phyloP scores from a whole-genome alignment of 176 grass and related monocot genomes.

The Thalia dealbata region DNA sequence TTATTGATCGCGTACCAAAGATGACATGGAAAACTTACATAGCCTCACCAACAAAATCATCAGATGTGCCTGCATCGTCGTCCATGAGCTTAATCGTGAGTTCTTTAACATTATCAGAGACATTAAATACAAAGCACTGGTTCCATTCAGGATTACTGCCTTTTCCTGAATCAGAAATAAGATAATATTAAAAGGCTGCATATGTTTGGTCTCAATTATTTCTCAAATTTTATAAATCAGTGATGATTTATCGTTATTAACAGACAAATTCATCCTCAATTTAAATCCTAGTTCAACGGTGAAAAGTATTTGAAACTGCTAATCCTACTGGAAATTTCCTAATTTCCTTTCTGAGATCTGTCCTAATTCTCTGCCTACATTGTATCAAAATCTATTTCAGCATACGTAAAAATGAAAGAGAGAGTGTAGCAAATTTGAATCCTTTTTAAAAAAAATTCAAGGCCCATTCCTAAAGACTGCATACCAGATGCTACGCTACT shows the following conservation, averaged over 20 bases:
- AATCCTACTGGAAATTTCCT: no score
- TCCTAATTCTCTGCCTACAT: no score
- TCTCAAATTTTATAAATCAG: no score
- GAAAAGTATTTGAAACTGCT: no score
- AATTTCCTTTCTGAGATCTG: no score
- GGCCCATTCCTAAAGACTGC: background rate
- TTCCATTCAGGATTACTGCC: constrained; percentile 88
- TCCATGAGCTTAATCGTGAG: constrained; percentile 77
- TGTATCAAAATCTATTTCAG: no score
- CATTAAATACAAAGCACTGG: constrained; percentile 77
- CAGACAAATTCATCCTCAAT: no score
- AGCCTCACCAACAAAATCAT: constrained; percentile 77
- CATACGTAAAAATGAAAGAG: no score
- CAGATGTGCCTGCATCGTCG: constrained; percentile 48
- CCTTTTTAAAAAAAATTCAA: no score
- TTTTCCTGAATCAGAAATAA: constrained; percentile 41
- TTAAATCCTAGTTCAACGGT: no score
- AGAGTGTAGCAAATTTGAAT: no score
- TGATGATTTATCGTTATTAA: no score
- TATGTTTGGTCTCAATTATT: background rate
- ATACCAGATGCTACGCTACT: constrained; percentile 74
- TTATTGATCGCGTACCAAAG: background rate
- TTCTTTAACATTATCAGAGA: constrained; percentile 46
- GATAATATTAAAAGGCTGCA: background rate
- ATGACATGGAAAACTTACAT: constrained; percentile 34